These are phyloP conservation scores for Madurella mycetomatis DNA, from an alignment of 2,329 filamentous ascomycete species.

Conservation along the genomic window DNA sequence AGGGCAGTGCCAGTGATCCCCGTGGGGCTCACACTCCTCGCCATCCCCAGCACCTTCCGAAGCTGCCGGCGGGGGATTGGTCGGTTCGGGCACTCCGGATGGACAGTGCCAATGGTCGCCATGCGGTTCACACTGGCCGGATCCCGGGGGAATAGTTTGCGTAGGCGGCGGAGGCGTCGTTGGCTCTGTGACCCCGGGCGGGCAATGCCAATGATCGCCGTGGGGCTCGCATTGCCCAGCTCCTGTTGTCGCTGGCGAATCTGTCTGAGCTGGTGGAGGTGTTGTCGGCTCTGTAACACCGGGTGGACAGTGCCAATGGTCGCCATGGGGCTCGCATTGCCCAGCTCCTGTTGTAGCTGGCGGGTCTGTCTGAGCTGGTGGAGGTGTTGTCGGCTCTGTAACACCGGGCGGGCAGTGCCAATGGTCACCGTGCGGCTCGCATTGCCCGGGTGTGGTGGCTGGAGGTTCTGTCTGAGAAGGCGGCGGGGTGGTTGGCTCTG, in stretches of 20 bases:
- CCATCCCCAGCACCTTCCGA: background rate
- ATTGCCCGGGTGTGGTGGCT: background rate
- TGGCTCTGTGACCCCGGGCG: constrained; percentile 9
- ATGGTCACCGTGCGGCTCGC: background rate
- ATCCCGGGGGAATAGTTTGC: background rate
- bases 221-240: background rate
- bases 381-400: background rate
- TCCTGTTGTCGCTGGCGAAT: background rate
- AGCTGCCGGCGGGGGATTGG: background rate
- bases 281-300: constrained; percentile 11
- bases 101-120: background rate
- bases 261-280: background rate
- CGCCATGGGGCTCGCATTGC: background rate
- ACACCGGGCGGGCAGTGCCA: background rate
- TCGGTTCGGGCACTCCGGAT: background rate
- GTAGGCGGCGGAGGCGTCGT: constrained; percentile 2
- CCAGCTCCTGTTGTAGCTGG: background rate
- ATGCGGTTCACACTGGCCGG: constrained; percentile 4
- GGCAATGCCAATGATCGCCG: constrained; percentile 1
- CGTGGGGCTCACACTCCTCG: background rate
- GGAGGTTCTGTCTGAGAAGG: too few species aligned
- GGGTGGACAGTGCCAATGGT: constrained; percentile 3
- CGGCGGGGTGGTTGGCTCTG: background rate
- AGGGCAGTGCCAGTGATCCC: constrained; percentile 1
- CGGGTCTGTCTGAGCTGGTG: background rate